Conservation (phyloP, 1,139 yeast species). For the Yamadazyma siamensis region DNA sequence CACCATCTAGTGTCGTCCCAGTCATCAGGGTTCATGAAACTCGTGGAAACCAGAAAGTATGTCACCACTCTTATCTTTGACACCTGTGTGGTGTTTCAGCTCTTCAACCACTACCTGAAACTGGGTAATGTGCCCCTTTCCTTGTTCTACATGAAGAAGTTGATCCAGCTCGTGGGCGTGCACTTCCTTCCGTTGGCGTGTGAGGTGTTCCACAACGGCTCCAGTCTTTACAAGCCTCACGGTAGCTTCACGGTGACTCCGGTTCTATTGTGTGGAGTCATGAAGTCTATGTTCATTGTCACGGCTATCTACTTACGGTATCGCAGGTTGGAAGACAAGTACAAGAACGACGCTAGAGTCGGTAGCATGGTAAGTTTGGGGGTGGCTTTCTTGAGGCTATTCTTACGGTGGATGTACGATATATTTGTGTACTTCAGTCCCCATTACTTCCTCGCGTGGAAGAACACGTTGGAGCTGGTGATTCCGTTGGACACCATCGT, state of each 20-base stretch:
- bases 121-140: too few relatives aligned
- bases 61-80: constrained; percentile 18
- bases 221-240: constrained; percentile 25
- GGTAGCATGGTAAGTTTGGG: constrained; percentile 18
- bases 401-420: constrained; percentile 4
- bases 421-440: constrained; percentile 28
- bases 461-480: constrained; percentile 29
- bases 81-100: constrained; percentile 21
- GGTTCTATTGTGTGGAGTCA: background rate
- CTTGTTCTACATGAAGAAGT: too few relatives aligned
- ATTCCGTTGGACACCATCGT: constrained; percentile 21
- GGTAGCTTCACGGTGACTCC: constrained; percentile 21
- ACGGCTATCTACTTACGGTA: background rate
- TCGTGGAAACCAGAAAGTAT: background rate
- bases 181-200: too few relatives aligned
- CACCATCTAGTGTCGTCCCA: too few relatives aligned
- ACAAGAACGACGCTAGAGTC: constrained; percentile 1
- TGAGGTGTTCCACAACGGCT: constrained; percentile 24
- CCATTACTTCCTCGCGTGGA: constrained; percentile 43
- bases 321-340: background rate
- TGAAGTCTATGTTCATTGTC: constrained; percentile 1
- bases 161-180: too few relatives aligned
- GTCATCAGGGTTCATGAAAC: background rate
- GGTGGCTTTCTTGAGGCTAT: constrained; percentile 10
- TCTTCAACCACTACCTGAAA: constrained; percentile 30